Evolutionary conservation across 805 yeast genomes (phyloP).

Genomic region (Yarrowia deformans): DNA sequence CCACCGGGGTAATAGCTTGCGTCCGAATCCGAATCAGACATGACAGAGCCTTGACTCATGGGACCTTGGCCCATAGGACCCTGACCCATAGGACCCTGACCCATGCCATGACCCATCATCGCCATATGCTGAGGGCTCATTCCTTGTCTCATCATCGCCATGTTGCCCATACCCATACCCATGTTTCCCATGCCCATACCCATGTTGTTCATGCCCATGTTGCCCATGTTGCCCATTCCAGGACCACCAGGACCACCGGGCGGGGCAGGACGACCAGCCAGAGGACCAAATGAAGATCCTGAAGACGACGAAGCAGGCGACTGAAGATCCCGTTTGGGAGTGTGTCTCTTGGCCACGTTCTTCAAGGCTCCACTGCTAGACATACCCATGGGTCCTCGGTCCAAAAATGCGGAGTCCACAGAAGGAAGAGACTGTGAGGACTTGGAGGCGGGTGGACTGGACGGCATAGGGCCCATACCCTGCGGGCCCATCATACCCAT

Average conservation of each 20-base stretch:
- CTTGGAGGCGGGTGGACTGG: constrained; percentile 12
- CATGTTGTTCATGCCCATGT: constrained; percentile 9
- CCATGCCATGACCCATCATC: constrained; percentile 14
- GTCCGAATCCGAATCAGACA: constrained; percentile 28
- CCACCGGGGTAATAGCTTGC: constrained; percentile 26
- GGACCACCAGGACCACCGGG: not conserved
- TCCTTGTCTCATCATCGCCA: constrained; percentile 27
- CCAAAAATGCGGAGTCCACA: constrained; percentile 19
- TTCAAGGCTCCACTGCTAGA: constrained; percentile 16
- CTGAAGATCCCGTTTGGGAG: constrained; percentile 28
- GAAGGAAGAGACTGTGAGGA: constrained; percentile 26
- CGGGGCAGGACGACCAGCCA: not conserved
- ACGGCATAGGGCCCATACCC: constrained; percentile 2
- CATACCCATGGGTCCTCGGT: constrained; percentile 32
- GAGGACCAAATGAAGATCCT: constrained; percentile 13
- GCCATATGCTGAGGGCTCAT: constrained; percentile 22
- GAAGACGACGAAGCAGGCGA: constrained; percentile 18
- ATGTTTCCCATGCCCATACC: constrained; percentile 11
- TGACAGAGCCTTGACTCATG: not conserved
- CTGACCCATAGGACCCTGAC: constrained; percentile 2
- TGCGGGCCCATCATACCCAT: constrained; percentile 24
- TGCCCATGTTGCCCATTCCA: constrained; percentile 1
- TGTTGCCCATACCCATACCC: constrained; percentile 27
- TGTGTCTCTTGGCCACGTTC: constrained; percentile 22
- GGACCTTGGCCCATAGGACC: constrained; percentile 2